phyloP scores from a whole-genome alignment of 257 asterid species.

The Lithospermum erythrorhizon region DNA sequence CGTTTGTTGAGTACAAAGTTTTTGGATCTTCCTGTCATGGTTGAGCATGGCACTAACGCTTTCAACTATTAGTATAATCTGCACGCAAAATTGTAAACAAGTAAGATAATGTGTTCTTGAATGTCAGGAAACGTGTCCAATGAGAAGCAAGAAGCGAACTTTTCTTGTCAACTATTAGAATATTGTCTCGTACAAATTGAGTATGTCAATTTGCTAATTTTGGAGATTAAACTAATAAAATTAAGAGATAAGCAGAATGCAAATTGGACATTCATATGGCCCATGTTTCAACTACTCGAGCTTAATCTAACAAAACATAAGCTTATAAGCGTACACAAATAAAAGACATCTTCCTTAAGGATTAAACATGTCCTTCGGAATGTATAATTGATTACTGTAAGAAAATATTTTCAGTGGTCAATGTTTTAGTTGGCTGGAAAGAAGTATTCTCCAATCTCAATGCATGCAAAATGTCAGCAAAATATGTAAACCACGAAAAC shows the following conservation, averaged over 20 bases:
- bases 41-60: constrained; percentile 77
- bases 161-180: too few relatives aligned
- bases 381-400: not conserved
- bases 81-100: constrained; percentile 12
- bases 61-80: constrained; percentile 84
- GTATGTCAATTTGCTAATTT: too few relatives aligned
- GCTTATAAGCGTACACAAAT: not conserved
- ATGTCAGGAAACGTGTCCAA: not conserved
- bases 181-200: too few relatives aligned
- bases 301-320: not conserved
- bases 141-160: not conserved
- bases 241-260: not conserved
- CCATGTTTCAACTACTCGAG: not conserved
- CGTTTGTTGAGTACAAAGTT: constrained; percentile 29
- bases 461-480: not conserved
- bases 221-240: not conserved
- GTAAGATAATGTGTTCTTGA: not conserved
- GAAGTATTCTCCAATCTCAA: not conserved
- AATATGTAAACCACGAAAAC: not conserved
- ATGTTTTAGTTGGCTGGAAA: not conserved
- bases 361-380: too few relatives aligned
- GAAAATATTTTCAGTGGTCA: not conserved
- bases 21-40: constrained; percentile 64
- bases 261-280: not conserved
- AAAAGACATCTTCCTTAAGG: too few relatives aligned